Percentiles rank a stretch among this genome's conserved stretches.
These are phyloP conservation scores for Blepharisma undulans DNA, from an alignment of 169 alveolate species.

Conservation along the genomic window DNA sequence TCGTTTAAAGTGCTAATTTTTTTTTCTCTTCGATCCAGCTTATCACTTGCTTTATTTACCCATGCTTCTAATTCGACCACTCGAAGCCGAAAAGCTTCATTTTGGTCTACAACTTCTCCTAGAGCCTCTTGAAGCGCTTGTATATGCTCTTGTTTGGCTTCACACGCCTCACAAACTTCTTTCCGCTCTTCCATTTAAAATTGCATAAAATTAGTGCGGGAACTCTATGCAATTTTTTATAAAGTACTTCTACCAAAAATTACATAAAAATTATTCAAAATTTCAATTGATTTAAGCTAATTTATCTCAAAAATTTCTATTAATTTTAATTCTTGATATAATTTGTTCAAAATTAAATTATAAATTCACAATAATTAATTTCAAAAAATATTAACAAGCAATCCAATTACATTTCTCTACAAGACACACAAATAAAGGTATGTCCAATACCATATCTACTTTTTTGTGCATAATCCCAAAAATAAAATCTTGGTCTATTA, in stretches of 20 bases:
- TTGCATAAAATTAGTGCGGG: background rate
- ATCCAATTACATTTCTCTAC: slow-evolving; percentile 11
- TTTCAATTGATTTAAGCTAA: no score
- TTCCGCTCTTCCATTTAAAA: background rate
- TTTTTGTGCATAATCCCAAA: slow-evolving; percentile 2
- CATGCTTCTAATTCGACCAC: slow-evolving; percentile 30
- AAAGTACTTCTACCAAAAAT: background rate
- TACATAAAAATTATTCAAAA: background rate
- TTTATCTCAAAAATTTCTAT: no score
- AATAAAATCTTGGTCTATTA: background rate
- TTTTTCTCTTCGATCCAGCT: background rate
- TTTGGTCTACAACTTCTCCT: background rate
- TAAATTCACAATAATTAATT: background rate
- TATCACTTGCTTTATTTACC: background rate
- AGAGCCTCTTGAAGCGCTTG: background rate
- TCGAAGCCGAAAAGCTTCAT: background rate
- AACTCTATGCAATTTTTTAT: no score
- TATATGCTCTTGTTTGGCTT: background rate
- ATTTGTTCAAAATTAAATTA: background rate
- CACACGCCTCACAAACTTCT: background rate
- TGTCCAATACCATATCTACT: slow-evolving; percentile 20
- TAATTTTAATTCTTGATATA: no score
- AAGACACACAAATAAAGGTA: slow-evolving; percentile 28
- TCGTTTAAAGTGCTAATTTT: background rate
- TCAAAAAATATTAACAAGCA: background rate